Evolutionary conservation across 176 grass and related monocot species (phyloP).

Genomic region (Cenchrus fungigraminus): DNA sequence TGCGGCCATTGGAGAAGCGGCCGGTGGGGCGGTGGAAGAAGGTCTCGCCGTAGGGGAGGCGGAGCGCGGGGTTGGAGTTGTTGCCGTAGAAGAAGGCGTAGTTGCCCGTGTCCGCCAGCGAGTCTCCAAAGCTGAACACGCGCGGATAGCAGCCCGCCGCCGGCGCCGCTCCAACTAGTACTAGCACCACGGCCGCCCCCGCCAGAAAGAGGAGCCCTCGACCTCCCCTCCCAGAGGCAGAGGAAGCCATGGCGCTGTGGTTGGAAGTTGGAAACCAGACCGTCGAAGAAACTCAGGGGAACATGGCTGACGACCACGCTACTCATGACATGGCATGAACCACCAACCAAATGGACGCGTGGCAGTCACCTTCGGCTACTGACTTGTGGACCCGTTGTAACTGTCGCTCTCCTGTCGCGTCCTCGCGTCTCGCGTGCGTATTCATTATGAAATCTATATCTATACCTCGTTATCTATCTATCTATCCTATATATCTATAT

Average conservation of each 20-base stretch:
- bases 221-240: constrained; percentile 15
- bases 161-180: not conserved
- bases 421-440: no score
- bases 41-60: constrained; percentile 67
- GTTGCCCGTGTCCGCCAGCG: constrained; percentile 87
- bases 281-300: no score
- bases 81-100: constrained; percentile 33
- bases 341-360: no score
- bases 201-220: not conserved
- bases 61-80: constrained; percentile 28
- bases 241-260: constrained; percentile 23
- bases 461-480: no score
- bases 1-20: constrained; percentile 66
- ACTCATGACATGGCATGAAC: no score
- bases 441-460: no score
- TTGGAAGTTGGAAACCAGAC: no score
- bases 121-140: constrained; percentile 85
- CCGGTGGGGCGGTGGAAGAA: constrained; percentile 82
- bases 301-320: no score
- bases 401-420: no score
- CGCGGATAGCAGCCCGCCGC: constrained; percentile 52
- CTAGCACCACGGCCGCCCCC: not conserved
- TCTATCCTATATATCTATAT: no score
- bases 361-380: no score
- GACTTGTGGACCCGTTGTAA: no score